These are phyloP conservation scores for Testicularia cyperi DNA, from an alignment of 1,284 basidiomycete species.

Conservation along the genomic window DNA sequence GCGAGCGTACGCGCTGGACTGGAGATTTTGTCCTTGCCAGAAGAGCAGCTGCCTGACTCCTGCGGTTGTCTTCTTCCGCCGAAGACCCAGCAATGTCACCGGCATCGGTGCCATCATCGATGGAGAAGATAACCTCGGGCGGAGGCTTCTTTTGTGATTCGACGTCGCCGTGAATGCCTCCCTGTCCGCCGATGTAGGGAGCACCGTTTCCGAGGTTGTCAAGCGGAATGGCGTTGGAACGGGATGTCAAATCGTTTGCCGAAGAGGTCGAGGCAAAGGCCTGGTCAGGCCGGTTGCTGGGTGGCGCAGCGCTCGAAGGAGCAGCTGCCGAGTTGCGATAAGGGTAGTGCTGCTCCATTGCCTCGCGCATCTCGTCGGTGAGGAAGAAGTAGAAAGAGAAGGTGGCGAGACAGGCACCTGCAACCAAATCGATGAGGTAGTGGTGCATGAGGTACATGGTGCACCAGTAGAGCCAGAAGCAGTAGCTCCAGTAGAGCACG, in stretches of 20 bases:
- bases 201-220: constrained; percentile 15
- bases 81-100: constrained; percentile 13
- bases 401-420: constrained; percentile 85
- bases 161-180: constrained; percentile 18
- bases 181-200: constrained; percentile 27
- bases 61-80: constrained; percentile 19
- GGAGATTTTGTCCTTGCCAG: constrained; percentile 23
- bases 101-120: constrained; percentile 14
- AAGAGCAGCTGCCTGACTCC: constrained; percentile 8
- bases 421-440: constrained; percentile 95
- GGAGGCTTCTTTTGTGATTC: constrained; percentile 29
- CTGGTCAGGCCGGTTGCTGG: constrained; percentile 28
- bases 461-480: constrained; percentile 88
- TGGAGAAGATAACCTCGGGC: constrained; percentile 32
- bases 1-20: constrained; percentile 15
- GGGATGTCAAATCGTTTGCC: neutral
- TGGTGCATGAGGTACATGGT: constrained; percentile 74
- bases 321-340: constrained; percentile 37
- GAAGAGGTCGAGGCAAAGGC: constrained; percentile 23
- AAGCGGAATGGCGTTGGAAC: constrained; percentile 10
- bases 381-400: constrained; percentile 74
- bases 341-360: constrained; percentile 49
- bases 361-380: constrained; percentile 48
- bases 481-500: constrained; percentile 77
- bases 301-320: constrained; percentile 29